Base-by-base conservation (phyloP, 148 eudicot species). In the Camellia granthamiana region DNA sequence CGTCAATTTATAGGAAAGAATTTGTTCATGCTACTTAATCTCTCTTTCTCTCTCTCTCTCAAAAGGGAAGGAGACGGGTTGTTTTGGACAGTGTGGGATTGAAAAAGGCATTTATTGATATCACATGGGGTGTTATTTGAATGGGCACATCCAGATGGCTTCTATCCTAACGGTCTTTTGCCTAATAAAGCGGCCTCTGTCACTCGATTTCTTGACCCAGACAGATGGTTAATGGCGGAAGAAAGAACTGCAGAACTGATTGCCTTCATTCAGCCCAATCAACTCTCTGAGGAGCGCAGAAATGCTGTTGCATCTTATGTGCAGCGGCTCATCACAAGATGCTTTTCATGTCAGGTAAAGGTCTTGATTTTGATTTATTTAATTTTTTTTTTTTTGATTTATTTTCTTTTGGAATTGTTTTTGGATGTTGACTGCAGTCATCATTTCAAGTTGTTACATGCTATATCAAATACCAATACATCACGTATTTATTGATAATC, bases 241-340 rank as follows among this genome's bases (percentile, higher is more conserved):
- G 88, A 86, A 67, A 87, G 89, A 73, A 89, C 93, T 56, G 92
- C 89, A 0, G 90, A 87, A 77, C 92, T 92, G 66, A 92, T 93
- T 81, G 82, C 86, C 62, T 80, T 81, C 79, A 90, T 93, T 77
- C 95, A 92, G 86, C 95, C 97, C 2, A 92, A 88, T 60, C 88
- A 83, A 73, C 69, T 85, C 1, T 91, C 97, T 30, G 93, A 89
- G 84, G 85, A 88, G 84, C 89, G 83, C 38, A 86, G 97, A 77
- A 87, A 87, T 84, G 95, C 90, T 74, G 92, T 93, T 8, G 92
- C 92, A 47, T 85, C 85, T 72, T 92, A 92, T 69, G 92, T 93
- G 56, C 83, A 89, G 85, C 79, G 88, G 58, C 95, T 93, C 74
- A 90, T 93, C 74, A 83, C 59, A 44, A 80, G 83, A 43, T 89